Evolutionary conservation across 2,329 filamentous ascomycete species (phyloP).

Genomic region (Blumeriella jaapii): DNA sequence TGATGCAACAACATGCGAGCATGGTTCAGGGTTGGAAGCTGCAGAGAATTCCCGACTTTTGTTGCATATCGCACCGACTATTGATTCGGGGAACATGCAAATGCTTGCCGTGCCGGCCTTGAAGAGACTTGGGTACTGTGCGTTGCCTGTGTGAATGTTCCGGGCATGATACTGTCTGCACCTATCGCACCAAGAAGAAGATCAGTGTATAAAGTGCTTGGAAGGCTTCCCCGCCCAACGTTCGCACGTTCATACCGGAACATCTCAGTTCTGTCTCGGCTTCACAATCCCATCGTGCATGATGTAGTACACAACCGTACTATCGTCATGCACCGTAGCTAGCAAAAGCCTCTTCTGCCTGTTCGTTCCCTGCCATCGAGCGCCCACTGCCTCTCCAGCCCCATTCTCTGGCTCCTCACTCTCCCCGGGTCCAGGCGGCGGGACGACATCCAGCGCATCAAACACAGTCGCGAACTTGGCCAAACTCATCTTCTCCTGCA

Average conservation of each 20-base stretch:
- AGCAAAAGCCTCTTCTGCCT: conserved; percentile 60
- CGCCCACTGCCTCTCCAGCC: conserved; percentile 27
- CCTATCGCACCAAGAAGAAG: too few species aligned
- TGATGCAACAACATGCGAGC: too few species aligned
- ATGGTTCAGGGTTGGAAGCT: too few species aligned
- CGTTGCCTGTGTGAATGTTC: too few species aligned
- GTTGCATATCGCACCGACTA: too few species aligned
- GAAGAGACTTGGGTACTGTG: too few species aligned
- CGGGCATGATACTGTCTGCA: too few species aligned
- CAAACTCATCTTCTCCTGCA: conserved; percentile 63
- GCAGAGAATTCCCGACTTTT: too few species aligned
- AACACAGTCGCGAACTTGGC: conserved; percentile 57
- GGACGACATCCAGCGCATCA: conserved; percentile 43
- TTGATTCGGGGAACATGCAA: too few species aligned
- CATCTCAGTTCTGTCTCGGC: conserved; percentile 66
- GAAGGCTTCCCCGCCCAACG: neutral
- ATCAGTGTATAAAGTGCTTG: too few species aligned
- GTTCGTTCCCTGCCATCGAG: conserved; percentile 34
- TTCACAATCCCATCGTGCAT: conserved; percentile 82
- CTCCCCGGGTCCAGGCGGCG: conserved; percentile 29
- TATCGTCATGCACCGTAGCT: conserved; percentile 66
- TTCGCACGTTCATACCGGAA: too few species aligned
- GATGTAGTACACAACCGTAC: conserved; percentile 74
- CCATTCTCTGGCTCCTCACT: conserved; percentile 16
- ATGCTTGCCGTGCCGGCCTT: too few species aligned